Evolutionary conservation across 163 green algal species (phyloP), one percentile per base, ranked within the genome.

Genomic region (Volvox carteri): DNA sequence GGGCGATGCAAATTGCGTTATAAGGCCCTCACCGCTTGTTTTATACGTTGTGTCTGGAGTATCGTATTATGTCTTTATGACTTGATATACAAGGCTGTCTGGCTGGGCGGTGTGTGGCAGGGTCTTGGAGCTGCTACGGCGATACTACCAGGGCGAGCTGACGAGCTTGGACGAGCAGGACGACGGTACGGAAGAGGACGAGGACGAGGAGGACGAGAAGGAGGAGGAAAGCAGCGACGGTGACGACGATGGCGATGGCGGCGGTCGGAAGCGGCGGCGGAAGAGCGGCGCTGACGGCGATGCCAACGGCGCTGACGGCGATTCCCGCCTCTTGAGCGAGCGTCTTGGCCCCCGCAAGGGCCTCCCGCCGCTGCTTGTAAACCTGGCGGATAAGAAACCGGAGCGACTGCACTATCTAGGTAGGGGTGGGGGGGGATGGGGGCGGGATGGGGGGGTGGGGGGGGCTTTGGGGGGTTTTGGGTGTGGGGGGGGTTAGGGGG

Each of bases 311-410:
- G 50, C 11, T 52, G 50, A 28, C 18, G 62, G 52, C 41, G 73
- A 73, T 25, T 79, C 78, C 7, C 62, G 50, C 62, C 93, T 99
- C 78, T 90, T 97, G 54, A 92, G 73, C 2, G 98, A 99, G 92
- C 83, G 92, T 76, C 62, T 99, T 23, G 92, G 92, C 56, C 98
- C 97, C 28, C 91, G 96, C 37, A 79, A 90, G 19, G 93, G 92
- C 1, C 95, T 99, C 90, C 97, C 97, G 33, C 98, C 98, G 16
- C 95, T 99, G 77, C 93, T 99, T 87, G 86, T 96, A 39, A 92
- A 92, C 65, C 88, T 99, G 48, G 78, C 86, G 5, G 92, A 96
- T 67, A 48, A 84, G 21, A 87, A 84, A 42, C 87, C 90, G 5
- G 90, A 93, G 78, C 90, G 87, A 19, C 68, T 93, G 67, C 90